phyloP scores from a whole-genome alignment of 2,329 filamentous ascomycete genomes.

The Pyrenophora teres region DNA sequence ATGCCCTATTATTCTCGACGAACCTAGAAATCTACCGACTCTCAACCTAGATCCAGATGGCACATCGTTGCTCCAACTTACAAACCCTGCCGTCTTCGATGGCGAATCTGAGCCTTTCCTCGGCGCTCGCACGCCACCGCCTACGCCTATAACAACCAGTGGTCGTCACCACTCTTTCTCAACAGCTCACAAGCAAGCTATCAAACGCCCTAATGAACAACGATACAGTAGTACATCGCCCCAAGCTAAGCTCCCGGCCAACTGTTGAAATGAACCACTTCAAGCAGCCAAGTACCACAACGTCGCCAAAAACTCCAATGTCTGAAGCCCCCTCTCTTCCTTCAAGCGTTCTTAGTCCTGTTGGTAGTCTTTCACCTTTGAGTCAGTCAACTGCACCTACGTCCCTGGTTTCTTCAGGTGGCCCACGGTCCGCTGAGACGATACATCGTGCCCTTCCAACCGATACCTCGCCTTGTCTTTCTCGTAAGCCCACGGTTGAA shows the following conservation, averaged over 20 bases:
- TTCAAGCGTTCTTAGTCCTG: constrained; percentile 32
- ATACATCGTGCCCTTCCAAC: constrained; percentile 25
- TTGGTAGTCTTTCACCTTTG: constrained; percentile 31
- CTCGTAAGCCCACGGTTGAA: constrained; percentile 18
- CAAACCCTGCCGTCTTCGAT: constrained; percentile 38
- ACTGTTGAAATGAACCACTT: constrained; percentile 25
- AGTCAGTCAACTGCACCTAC: constrained; percentile 45
- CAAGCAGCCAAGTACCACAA: constrained; percentile 6
- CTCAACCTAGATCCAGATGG: constrained; percentile 17
- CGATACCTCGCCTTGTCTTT: constrained; percentile 22
- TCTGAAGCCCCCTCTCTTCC: constrained; percentile 29
- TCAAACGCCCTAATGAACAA: constrained; percentile 36
- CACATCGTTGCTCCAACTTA: constrained; percentile 31
- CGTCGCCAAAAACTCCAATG: constrained; percentile 13
- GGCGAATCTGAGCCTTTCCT: constrained; percentile 42
- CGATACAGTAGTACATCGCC: constrained; percentile 40
- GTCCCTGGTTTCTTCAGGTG: constrained; percentile 41
- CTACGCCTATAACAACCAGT: constrained; percentile 28
- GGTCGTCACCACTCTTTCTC: constrained; percentile 38
- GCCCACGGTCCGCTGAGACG: constrained; percentile 36
- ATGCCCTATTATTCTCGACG: constrained; percentile 21
- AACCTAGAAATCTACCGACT: constrained; percentile 13
- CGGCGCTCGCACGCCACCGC: constrained; percentile 12
- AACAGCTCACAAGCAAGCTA: constrained; percentile 32
- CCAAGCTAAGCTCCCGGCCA: constrained; percentile 35